A percentile compares a stretch with the other conserved stretches of the same genome.
Evolutionary conservation across 768 basidiomycete species (phyloP).

Genomic region (Lactifluus volemus): DNA sequence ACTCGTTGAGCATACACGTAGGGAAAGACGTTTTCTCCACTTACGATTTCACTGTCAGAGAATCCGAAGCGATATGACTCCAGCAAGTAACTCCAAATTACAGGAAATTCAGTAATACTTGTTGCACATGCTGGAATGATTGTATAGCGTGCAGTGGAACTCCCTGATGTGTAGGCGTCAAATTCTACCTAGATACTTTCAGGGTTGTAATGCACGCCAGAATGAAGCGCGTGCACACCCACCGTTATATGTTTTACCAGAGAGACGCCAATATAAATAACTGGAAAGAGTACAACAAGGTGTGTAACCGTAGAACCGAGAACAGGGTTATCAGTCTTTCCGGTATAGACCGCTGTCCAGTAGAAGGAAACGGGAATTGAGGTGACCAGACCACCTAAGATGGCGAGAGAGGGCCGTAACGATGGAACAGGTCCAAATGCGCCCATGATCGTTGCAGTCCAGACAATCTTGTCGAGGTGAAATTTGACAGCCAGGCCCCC

Average conservation of each 20-base stretch:
- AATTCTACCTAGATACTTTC: constrained; percentile 10
- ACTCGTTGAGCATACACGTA: neutral
- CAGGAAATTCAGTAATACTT: constrained; percentile 11
- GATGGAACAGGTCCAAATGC: constrained; percentile 30
- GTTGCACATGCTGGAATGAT: constrained; percentile 18
- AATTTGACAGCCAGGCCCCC: constrained; percentile 47
- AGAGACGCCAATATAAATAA: constrained; percentile 43
- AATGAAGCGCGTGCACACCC: constrained; percentile 17
- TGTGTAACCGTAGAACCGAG: constrained; percentile 56
- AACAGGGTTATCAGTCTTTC: constrained; percentile 42
- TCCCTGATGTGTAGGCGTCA: neutral
- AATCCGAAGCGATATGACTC: constrained; percentile 5
- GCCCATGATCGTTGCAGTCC: constrained; percentile 27
- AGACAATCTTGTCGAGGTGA: constrained; percentile 36
- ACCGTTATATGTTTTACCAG: constrained; percentile 37
- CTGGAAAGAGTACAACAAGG: constrained; percentile 43
- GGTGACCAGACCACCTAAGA: constrained; percentile 35
- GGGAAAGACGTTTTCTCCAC: neutral
- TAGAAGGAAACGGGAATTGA: constrained; percentile 54
- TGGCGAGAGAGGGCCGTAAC: constrained; percentile 27
- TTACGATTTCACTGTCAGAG: constrained; percentile 19
- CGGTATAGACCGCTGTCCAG: constrained; percentile 53
- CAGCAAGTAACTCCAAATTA: constrained; percentile 10
- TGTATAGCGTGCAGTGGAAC: constrained; percentile 14
- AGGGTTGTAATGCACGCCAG: neutral